A percentile compares a stretch with the other conserved stretches of the same genome.
These are phyloP conservation scores for Tuber microsphaerosporum DNA, from an alignment of 495 filamentous ascomycete species.

Conservation along the genomic window DNA sequence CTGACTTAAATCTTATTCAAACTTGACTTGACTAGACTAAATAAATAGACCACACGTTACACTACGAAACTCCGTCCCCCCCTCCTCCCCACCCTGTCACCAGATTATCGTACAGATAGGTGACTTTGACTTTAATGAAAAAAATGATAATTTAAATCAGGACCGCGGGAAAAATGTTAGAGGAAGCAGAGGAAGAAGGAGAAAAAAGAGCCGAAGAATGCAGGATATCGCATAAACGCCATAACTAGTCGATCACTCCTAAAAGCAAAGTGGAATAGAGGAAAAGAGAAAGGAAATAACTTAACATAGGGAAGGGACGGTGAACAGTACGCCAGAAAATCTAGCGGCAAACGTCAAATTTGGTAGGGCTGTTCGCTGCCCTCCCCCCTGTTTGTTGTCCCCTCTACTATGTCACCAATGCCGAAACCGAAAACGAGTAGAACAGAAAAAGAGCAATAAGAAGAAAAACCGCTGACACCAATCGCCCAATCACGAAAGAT, in stretches of 20 bases:
- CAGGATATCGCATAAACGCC: neutral
- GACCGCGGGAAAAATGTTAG: neutral
- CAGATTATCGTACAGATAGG: neutral
- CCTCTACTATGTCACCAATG: neutral
- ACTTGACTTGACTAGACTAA: neutral
- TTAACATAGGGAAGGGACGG: neutral
- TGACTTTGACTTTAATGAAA: neutral
- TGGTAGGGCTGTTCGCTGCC: neutral
- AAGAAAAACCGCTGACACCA: neutral
- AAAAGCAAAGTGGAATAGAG: neutral
- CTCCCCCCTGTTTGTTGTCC: neutral
- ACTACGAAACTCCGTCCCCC: neutral
- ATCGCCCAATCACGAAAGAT: neutral
- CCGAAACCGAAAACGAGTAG: neutral
- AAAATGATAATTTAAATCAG: neutral
- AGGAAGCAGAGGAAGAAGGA: neutral
- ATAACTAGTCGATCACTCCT: neutral
- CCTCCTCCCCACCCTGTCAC: neutral
- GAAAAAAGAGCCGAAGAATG: neutral
- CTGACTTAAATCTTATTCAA: neutral
- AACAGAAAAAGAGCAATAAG: neutral
- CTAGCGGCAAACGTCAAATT: neutral
- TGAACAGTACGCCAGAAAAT: neutral
- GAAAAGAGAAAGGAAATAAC: neutral
- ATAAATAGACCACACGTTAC: neutral